Base-by-base conservation (phyloP, 257 asterid genomes). In the Nicotiana tabacum region DNA sequence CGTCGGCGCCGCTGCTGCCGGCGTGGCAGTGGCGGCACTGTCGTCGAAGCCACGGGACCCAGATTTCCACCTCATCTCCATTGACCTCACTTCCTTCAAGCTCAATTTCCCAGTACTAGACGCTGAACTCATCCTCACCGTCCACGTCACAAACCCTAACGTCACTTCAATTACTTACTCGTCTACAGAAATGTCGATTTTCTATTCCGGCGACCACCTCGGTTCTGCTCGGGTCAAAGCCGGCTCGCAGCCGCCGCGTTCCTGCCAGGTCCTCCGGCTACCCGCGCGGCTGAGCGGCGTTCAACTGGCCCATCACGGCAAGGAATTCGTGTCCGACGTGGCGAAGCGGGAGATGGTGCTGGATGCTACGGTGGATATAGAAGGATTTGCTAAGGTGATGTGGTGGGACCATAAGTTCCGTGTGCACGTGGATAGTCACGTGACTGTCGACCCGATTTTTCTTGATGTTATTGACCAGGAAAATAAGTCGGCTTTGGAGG, bases 141-240 rank as follows among this genome's bases (percentile, higher is more conserved):
- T 96, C 84, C 99, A 96, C 93, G 98, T 96, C 82, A 89, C 94
- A 83, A 96, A 96, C 91, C 99, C 99, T 60, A 96, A 96, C 90
- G 84, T 88, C 46, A 95, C 84, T 24, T 91, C 96, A 48, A 88
- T 96, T 85, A 84, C 74, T 85, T 96, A 94, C 92, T 83, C 93
- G 84, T 90, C 92, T 83, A 86, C 98, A 21, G 89, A 82, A 58
- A 90, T 96, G 98, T 88, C 93, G 69, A 94, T 96, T 77, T 91
- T 55, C 91, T 96, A 96, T 92, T 85, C 82, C 83, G 99, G 98
- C 29, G 78, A 93, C 4, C 93, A 90, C 72, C 92, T 96, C 85
- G 98, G 98, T 10, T 92, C 97, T 66, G 99, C 99, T 8, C 87
- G 85, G 11, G 90, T 96, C 46, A 82, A 81, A 66, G 92, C 98